Evolutionary conservation across 2,329 filamentous ascomycete species (phyloP).

Genomic region (Sclerotinia sclerotiorum): DNA sequence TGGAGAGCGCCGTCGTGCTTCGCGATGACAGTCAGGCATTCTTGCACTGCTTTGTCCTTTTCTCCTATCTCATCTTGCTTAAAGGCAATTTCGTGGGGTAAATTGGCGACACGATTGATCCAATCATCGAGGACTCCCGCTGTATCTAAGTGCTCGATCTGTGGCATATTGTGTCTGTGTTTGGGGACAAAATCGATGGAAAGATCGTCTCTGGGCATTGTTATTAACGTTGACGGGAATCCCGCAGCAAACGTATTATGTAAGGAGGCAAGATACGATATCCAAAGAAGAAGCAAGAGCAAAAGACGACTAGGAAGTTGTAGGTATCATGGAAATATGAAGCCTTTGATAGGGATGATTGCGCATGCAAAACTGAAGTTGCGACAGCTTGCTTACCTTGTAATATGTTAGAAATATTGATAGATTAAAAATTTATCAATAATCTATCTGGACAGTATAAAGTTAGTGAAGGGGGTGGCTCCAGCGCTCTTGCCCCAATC

Average conservation of each 20-base stretch:
- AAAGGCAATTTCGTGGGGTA: slow-evolving; percentile 80
- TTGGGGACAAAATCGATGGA: slow-evolving; percentile 64
- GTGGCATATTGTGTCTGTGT: slow-evolving; percentile 56
- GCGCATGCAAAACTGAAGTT: slow-evolving; percentile 19
- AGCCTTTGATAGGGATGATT: slow-evolving; percentile 9
- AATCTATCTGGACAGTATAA: background rate
- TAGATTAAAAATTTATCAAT: slow-evolving; percentile 13
- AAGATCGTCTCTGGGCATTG: slow-evolving; percentile 72
- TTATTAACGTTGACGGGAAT: slow-evolving; percentile 52
- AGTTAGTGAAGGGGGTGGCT: slow-evolving; percentile 18
- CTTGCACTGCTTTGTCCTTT: slow-evolving; percentile 71
- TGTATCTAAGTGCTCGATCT: slow-evolving; percentile 59
- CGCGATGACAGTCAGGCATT: slow-evolving; percentile 67
- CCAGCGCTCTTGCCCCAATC: slow-evolving; percentile 14
- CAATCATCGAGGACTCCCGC: slow-evolving; percentile 76
- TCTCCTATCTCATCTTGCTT: slow-evolving; percentile 80
- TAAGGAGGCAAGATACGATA: slow-evolving; percentile 3
- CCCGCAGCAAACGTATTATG: slow-evolving; percentile 22
- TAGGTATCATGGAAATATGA: slow-evolving; percentile 9
- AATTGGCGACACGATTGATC: slow-evolving; percentile 71
- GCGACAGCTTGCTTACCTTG: slow-evolving; percentile 17
- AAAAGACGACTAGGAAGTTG: slow-evolving; percentile 12
- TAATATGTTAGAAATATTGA: background rate
- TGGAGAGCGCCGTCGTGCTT: slow-evolving; percentile 74
- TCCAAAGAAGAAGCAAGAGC: slow-evolving; percentile 13